Evolutionary conservation across 768 basidiomycete species (phyloP).

Genomic region (Austroboletus festivus): DNA sequence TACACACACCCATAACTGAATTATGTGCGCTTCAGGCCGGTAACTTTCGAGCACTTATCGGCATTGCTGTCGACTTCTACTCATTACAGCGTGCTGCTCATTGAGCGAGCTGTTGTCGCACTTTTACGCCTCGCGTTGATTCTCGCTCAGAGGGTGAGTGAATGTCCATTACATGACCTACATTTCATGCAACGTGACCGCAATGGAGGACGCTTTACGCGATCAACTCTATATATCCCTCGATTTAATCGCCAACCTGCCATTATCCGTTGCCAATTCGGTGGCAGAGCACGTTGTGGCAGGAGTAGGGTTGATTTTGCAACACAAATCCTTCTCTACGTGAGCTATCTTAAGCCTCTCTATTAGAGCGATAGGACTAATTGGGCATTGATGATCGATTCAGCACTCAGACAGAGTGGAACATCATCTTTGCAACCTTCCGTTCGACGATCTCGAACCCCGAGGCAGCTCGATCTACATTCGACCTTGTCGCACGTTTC

Average conservation of each 20-base stretch:
- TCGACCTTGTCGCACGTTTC: conserved; percentile 72
- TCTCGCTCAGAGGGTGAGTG: conserved; percentile 70
- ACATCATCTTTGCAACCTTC: conserved; percentile 83
- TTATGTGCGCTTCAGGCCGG: conserved; percentile 61
- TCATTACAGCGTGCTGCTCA: conserved; percentile 85
- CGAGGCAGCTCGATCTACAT: conserved; percentile 82
- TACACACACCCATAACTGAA: not conserved
- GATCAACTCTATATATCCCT: conserved; percentile 96
- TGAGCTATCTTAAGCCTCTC: not conserved
- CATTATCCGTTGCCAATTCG: conserved; percentile 68
- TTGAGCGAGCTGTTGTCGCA: conserved; percentile 91
- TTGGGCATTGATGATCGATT: conserved; percentile 6
- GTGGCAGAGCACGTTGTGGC: conserved; percentile 91
- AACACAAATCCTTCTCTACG: conserved; percentile 72
- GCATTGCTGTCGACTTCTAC: conserved; percentile 70
- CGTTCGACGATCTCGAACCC: conserved; percentile 82
- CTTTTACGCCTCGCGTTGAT: conserved; percentile 82
- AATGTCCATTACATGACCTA: not conserved
- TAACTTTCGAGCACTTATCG: conserved; percentile 91
- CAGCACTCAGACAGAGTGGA: conserved; percentile 95
- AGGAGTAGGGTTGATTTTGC: conserved; percentile 77
- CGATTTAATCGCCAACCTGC: conserved; percentile 81
- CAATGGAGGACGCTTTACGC: conserved; percentile 65
- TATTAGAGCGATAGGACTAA: not conserved
- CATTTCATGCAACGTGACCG: not conserved